Evolutionary conservation across 164 flowering plant species (phyloP), one percentile per base, ranked within the genome.

Genomic region (Santalum album): DNA sequence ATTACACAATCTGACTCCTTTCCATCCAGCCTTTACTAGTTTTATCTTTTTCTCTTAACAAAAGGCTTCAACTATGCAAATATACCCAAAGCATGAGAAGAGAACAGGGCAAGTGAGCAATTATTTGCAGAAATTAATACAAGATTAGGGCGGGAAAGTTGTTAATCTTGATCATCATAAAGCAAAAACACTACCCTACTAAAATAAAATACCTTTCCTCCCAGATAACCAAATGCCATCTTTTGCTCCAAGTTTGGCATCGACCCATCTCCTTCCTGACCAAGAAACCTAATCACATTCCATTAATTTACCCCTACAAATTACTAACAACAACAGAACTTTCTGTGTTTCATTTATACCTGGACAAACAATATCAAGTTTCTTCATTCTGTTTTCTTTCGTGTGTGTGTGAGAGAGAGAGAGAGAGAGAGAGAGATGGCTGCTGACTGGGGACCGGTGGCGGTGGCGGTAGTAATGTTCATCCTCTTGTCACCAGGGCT

Each of bases 401-500:
- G n/a, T n/a, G n/a, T n/a, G n/a, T n/a, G n/a, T n/a, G n/a, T n/a
- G n/a, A n/a, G n/a, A 51, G 54, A 22, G 43, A 26, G 48, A 26
- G 40, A 25, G 16, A 17, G 49, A 26, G 26, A 1, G n/a, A 54
- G 27, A 32, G 45, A 49, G 44, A 27, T 38, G 14, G 59, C 68
- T 44, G 77, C 84, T 7, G 90, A 83, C 56, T 83, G 90, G 86
- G 86, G 86, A 49, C 90, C 84, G 0, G 81, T 83, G 0, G 65
- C 76, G 22, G 74, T 72, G 0, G 69, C 88, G 0, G 84, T 77
- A 47, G 68, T 65, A 2, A 34, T 85, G 50, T 85, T 82, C 81
- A 74, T 84, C 38, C 72, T 84, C 19, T 36, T 84, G 25, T 84
- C 92, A 0, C 92, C 92, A 1, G 92, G 92, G 47, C 61, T 85